Evolutionary conservation across 352 stramenopile species (phyloP), one percentile per base, ranked within the genome.

Genomic region (Pythium biforme): DNA sequence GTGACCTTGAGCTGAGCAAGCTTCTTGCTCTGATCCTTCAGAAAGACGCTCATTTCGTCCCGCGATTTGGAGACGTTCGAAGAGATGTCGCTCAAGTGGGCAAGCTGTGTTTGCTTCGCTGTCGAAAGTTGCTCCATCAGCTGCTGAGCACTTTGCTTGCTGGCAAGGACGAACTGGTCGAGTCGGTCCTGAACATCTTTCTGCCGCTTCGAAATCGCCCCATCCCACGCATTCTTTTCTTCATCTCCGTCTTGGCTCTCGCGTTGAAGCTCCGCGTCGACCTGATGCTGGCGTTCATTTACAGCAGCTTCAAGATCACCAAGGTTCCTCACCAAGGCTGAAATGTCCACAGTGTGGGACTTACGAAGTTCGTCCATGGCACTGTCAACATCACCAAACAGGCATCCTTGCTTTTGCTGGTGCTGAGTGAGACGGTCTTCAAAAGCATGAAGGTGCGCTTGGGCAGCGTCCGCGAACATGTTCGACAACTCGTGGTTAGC

Each of bases 311-410:
- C 45, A 33, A 93, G 53, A 7, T 75, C 55, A 25, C 72, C 40
- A 22, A 90, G 41, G 12, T 22, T 63, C 29, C 59, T 62, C 26
- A 64, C 15, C 9, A 74, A 33, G 25, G 23, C 41, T 27, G 22
- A 52, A 19, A 69, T 48, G n/a, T 88, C 72, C 7, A 60, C 61
- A 14, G 68, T 73, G 56, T 93, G 79, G 20, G 56, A 46, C 12
- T 66, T 64, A 23, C 86, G 68, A 17, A 93, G 45, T 43, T 87
- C 71, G 15, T 75, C 62, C 34, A 93, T 64, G 25, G 75, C 68
- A 19, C 47, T 70, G 3, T 70, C 62, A 6, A 90, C 66, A 27
- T 79, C 81, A 15, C 62, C 41, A 59, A 84, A 77, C 55, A 86
- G 55, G 8, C 41, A 55, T 27, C 75, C 61, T 63, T 93, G 83